Evolutionary conservation across 192 early-diverging fungal species (phyloP).

Genomic region (Backusella australiensis): DNA sequence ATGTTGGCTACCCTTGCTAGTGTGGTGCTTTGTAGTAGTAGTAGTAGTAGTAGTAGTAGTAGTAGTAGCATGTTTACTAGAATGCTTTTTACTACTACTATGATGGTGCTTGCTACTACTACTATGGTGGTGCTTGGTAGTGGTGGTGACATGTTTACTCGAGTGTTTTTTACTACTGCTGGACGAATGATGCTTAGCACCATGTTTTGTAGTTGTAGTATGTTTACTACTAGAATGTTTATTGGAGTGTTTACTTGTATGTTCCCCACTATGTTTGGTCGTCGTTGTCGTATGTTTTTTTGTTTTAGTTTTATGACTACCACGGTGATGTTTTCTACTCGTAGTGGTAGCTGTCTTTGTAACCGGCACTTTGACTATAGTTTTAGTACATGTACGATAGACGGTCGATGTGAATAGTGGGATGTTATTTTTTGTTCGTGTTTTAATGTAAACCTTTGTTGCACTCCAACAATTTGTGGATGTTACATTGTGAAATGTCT

Average conservation of each 20-base stretch:
- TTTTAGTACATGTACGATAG: background rate
- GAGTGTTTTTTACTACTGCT: background rate
- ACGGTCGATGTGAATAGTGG: background rate
- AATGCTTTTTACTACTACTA: background rate
- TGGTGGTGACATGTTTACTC: background rate
- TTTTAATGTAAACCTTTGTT: conserved; percentile 3
- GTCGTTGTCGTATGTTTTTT: background rate
- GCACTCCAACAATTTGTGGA: background rate
- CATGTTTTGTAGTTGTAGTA: background rate
- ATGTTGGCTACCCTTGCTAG: background rate
- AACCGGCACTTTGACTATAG: conserved; percentile 4
- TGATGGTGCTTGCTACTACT: background rate
- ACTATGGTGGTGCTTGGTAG: background rate
- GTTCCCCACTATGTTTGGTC: background rate
- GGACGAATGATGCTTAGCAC: background rate
- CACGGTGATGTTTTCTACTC: background rate
- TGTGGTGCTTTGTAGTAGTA: background rate
- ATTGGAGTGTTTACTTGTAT: background rate
- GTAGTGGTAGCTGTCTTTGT: background rate
- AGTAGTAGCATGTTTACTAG: background rate
- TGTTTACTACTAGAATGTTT: background rate
- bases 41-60: background rate
- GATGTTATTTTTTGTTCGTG: background rate
- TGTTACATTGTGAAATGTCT: background rate
- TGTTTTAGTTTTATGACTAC: background rate